Conservation (phyloP, 306 rosid species). For the Lagenaria siceraria region DNA sequence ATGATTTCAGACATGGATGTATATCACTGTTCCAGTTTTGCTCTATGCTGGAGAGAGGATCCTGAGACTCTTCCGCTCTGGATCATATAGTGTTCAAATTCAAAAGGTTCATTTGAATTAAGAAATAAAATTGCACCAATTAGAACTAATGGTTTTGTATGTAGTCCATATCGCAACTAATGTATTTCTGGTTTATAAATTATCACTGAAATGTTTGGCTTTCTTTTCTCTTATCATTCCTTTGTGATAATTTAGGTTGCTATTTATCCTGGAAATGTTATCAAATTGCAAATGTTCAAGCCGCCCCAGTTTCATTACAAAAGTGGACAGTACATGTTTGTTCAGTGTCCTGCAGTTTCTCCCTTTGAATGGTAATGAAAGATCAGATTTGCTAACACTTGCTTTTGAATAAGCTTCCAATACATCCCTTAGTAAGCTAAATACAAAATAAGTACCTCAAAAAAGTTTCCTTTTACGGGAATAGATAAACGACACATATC, state of each 20-base stretch:
- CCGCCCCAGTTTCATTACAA: slow-evolving; percentile 84
- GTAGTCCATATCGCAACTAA: background rate
- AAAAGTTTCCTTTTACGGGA: background rate
- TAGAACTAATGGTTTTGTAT: background rate
- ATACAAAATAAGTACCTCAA: background rate
- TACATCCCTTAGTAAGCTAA: background rate
- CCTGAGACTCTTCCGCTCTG: slow-evolving; percentile 83
- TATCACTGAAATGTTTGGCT: background rate
- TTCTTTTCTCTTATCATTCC: background rate
- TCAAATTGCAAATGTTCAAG: slow-evolving; percentile 93
- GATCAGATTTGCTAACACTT: background rate
- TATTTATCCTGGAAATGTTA: slow-evolving; percentile 91
- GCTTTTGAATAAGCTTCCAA: background rate
- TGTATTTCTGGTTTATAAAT: background rate
- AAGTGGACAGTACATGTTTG: slow-evolving; percentile 99
- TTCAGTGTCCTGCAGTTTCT: slow-evolving; percentile 96
- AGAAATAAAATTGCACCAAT: background rate
- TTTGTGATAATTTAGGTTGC: slow-evolving; percentile 51
- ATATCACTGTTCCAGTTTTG: slow-evolving; percentile 70
- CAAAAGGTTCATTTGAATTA: slow-evolving; percentile 45
- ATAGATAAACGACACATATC: background rate
- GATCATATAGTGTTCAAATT: slow-evolving; percentile 63
- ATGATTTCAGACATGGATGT: slow-evolving; percentile 93
- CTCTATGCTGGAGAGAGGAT: slow-evolving; percentile 89
- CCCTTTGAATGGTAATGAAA: slow-evolving; percentile 80